Percentiles rank a stretch among this genome's conserved stretches.
These are phyloP conservation scores for Pestalotiopsis sp. DNA, from an alignment of 2,329 filamentous ascomycete species.

Conservation along the genomic window DNA sequence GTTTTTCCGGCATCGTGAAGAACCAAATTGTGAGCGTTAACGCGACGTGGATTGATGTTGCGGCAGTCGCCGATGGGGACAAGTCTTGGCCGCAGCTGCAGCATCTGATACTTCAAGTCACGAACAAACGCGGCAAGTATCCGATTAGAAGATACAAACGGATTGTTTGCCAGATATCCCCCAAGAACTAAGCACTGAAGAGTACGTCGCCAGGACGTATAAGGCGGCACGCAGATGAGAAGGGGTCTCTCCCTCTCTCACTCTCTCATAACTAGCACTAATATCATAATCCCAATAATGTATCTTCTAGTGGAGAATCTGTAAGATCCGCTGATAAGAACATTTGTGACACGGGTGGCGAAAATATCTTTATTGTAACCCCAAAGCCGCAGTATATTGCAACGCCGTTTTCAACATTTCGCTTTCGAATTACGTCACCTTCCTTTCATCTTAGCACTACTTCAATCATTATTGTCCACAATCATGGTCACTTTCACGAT, in stretches of 20 bases:
- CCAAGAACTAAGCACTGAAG: not conserved
- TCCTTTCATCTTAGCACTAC: not conserved
- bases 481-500: not conserved
- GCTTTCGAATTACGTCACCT: not conserved
- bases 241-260: no score
- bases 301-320: no score
- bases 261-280: no score
- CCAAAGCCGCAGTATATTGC: not conserved
- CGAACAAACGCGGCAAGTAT: not conserved
- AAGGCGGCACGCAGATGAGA: no score
- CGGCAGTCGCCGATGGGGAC: not conserved
- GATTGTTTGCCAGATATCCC: not conserved
- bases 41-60: not conserved
- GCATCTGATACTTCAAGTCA: not conserved
- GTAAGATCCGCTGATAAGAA: no score
- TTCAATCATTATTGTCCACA: fast-evolving
- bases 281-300: no score
- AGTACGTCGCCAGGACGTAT: no score
- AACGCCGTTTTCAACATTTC: not conserved
- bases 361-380: not conserved
- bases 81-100: not conserved
- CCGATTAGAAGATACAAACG: not conserved
- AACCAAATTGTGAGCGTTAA: not conserved
- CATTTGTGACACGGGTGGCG: no score
- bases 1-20: not conserved